Conservation (phyloP, 2,329 filamentous ascomycete species). For the Macrophomina pseudophaseolina region DNA sequence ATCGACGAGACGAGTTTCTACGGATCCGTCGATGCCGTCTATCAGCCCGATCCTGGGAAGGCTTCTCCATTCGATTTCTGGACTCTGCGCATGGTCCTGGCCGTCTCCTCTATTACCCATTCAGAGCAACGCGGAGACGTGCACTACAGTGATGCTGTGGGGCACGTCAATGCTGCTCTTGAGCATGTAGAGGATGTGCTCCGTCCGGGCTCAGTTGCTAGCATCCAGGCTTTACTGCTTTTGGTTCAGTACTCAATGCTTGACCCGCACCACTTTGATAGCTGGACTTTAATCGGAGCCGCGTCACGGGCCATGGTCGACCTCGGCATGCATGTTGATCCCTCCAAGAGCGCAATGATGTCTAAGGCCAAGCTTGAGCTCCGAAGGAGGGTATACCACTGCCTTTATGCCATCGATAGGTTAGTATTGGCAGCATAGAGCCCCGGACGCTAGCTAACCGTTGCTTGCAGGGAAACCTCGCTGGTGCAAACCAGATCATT, state of each 20-base stretch:
- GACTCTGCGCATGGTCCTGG: conserved; percentile 87
- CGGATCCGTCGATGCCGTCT: conserved; percentile 79
- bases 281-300: conserved; percentile 91
- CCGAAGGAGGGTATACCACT: conserved; percentile 85
- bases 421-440: conserved; percentile 41
- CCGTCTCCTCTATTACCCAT: conserved; percentile 76
- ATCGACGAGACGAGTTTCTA: conserved; percentile 82
- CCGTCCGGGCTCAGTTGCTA: conserved; percentile 79
- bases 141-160: conserved; percentile 64
- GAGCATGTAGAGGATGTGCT: conserved; percentile 81
- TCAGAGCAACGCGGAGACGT: conserved; percentile 71
- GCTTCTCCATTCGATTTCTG: conserved; percentile 76
- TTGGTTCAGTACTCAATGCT: conserved; percentile 89
- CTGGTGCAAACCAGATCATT: conserved; percentile 87
- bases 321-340: conserved; percentile 90
- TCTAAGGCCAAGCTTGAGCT: conserved; percentile 75
- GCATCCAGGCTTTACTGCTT: conserved; percentile 85
- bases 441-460: conserved; percentile 6
- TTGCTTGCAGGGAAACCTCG: conserved; percentile 73
- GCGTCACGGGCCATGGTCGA: conserved; percentile 87
- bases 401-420: conserved; percentile 88
- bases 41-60: conserved; percentile 69
- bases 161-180: conserved; percentile 69
- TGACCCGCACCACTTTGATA: conserved; percentile 89
- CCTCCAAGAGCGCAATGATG: conserved; percentile 70